Evolutionary conservation across 768 basidiomycete species (phyloP), one percentile per base, ranked within the genome.

Genomic region (Leccinum broughii): DNA sequence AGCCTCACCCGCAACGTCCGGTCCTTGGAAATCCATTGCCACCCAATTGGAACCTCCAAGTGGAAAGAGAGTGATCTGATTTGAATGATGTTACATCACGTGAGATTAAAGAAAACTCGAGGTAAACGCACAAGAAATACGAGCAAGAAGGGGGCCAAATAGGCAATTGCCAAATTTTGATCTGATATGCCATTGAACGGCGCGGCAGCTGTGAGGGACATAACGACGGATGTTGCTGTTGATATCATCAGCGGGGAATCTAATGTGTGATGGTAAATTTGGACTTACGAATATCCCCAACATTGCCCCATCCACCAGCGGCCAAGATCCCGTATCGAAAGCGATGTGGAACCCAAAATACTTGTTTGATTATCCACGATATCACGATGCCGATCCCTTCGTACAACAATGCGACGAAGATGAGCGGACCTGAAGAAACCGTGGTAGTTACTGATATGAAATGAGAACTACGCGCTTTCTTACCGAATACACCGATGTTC

Each of bases 311-410:
- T 3, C 81, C 83, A 41, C 88, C 89, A 0, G 89, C 88, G 3
- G 83, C 82, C 0, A 91, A 66, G 24, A 92, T 78, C 0, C 89
- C 91, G 65, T 85, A 83, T 51, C 89, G 77, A 67, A 92, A 91
- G 28, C 87, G 80, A 66, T 89, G 86, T 1, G 90, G 90, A 3
- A 92, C 88, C 84, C 89, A 91, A 66, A 88, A 90, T 54, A 88
- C 64, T 62, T 83, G 81, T 53, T 82, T 82, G 56, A 85, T 73
- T n/a, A 81, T 51, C 77, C 79, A 85, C 0, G 85, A 83, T 24
- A 86, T 77, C 7, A 70, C 37, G 9, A 85, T 68, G 7, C 90
- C 87, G 5, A 88, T 71, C 2, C 66, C 66, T 60, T 86, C 81
- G 62, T 92, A 91, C 4, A 87, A 54, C 0, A 87, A 28, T 0